phyloP scores from a whole-genome alignment of 1,284 basidiomycete genomes.

The Fomitopsis schrenkii region DNA sequence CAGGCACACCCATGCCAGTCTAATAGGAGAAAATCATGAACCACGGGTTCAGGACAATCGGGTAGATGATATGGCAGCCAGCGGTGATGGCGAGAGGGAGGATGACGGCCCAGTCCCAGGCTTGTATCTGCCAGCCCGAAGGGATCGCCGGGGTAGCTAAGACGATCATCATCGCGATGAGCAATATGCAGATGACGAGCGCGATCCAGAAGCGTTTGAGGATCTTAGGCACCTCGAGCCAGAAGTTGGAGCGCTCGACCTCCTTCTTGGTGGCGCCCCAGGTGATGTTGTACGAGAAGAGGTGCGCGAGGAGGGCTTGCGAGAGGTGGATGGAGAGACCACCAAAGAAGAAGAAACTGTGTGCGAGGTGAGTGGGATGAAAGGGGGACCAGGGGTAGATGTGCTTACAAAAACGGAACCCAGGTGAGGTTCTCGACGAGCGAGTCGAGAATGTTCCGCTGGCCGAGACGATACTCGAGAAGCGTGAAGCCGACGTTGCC shows the following conservation, averaged over 20 bases:
- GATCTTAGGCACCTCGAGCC: conserved; percentile 82
- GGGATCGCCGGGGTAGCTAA: conserved; percentile 52
- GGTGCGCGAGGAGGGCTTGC: conserved; percentile 72
- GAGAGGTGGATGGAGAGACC: conserved; percentile 74
- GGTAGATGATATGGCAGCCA: conserved; percentile 66
- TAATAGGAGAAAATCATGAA: conserved; percentile 68
- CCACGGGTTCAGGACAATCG: conserved; percentile 77
- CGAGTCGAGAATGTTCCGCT: conserved; percentile 48
- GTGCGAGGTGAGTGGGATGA: conserved; percentile 6
- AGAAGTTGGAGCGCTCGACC: conserved; percentile 81
- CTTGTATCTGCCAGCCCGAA: conserved; percentile 56
- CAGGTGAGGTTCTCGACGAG: conserved; percentile 68
- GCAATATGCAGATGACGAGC: conserved; percentile 48
- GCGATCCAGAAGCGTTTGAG: conserved; percentile 68
- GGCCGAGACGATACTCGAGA: conserved; percentile 74
- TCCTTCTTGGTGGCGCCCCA: conserved; percentile 82
- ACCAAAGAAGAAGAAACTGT: conserved; percentile 82
- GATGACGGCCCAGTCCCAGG: conserved; percentile 64
- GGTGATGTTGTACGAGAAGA: conserved; percentile 82
- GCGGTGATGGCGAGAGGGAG: conserved; percentile 60
- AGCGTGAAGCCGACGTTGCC: conserved; percentile 72
- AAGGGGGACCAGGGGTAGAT: conserved; percentile 4
- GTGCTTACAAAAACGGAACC: conserved; percentile 75
- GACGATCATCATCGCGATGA: conserved; percentile 50
- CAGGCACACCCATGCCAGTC: neutral